Percentiles rank a stretch among this genome's conserved stretches.
phyloP scores from a whole-genome alignment of 1,284 basidiomycete genomes.

The Hemileia vastatrix region DNA sequence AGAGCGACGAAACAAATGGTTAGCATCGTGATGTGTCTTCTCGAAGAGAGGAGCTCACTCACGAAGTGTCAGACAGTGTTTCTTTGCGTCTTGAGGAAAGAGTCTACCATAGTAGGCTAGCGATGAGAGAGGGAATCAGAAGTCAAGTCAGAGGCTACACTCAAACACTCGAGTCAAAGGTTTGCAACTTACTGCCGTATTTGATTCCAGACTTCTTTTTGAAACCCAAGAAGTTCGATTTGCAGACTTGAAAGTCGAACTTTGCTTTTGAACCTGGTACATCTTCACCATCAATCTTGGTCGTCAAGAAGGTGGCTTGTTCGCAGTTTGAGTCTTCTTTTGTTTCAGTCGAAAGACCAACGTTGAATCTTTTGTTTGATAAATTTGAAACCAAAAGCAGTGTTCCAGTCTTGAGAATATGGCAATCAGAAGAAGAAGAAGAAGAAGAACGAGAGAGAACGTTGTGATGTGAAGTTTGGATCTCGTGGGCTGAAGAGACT shows the following conservation, averaged over 20 bases:
- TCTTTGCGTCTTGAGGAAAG: too few species aligned
- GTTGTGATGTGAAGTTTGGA: slow-evolving; percentile 81
- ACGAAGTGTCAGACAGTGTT: too few species aligned
- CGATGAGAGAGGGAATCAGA: too few species aligned
- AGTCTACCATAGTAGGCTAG: too few species aligned
- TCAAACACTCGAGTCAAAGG: not conserved
- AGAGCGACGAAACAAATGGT: too few species aligned
- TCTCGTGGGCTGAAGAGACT: not conserved
- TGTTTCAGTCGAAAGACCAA: not conserved
- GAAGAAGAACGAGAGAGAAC: slow-evolving; percentile 51
- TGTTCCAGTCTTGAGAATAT: slow-evolving; percentile 2
- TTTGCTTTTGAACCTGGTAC: not conserved
- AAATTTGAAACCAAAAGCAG: not conserved
- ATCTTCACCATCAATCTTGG: not conserved
- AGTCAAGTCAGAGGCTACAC: too few species aligned
- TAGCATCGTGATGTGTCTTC: too few species aligned
- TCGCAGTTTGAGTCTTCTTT: not conserved
- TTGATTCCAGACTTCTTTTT: not conserved
- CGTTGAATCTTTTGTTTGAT: not conserved
- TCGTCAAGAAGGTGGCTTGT: not conserved
- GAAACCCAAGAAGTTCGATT: not conserved
- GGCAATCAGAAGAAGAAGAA: slow-evolving; percentile 6
- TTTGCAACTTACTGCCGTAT: not conserved
- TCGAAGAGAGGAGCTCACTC: too few species aligned
- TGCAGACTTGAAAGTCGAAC: not conserved